Base-by-base conservation (phyloP, 2,329 filamentous ascomycete species). In the Clarireedia sp. region DNA sequence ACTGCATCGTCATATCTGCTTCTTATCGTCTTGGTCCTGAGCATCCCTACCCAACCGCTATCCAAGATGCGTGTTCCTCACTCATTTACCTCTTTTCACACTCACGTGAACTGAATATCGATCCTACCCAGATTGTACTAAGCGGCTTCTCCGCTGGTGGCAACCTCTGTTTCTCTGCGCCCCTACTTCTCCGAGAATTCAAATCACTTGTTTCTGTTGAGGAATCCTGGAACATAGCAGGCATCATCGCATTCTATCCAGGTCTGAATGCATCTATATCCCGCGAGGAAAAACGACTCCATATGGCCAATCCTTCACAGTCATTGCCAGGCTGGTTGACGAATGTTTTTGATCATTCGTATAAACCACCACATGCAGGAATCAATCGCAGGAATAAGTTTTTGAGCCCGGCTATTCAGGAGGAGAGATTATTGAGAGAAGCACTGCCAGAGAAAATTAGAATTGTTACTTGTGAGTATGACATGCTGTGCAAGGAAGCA, bases 141-240 rank as follows among this genome's bases (percentile, higher is more conserved):
- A 74, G 72, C 5, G 77, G 77, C 0, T 74, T 75, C 46, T 75
- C 72, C 9, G 73, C 74, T 0, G 78, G 78, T 1, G 76, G 67
- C 3, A 62, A 59, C 41, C 56, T 64, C 38, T 56, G 55, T 23
- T 62, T 57, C 26, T 54, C 54, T 1, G 48, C 54, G 21, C 49
- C 58, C 0, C 49, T 62, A 3, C 36, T 56, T 7, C 51, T 63
- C 6, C 48, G 59, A 3, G 48, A 62, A 19, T 23, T 55, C 21
- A 46, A 24, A 23, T 12, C 19, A 24, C 21, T 23, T 4, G 19
- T 24, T 26, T 24, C 43, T 23, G 19, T 46, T 23, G 16, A n/a
- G 5, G 19, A 23, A 12, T 24, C 43, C 1, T 55, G 48, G 53
- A 45, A 29, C 4, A 6, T 51, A 8, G 45, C 45, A 26, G 48